Percentiles rank a stretch among this genome's conserved stretches.
phyloP scores from a whole-genome alignment of 495 filamentous ascomycete genomes.

The Aspergillus nidulans region DNA sequence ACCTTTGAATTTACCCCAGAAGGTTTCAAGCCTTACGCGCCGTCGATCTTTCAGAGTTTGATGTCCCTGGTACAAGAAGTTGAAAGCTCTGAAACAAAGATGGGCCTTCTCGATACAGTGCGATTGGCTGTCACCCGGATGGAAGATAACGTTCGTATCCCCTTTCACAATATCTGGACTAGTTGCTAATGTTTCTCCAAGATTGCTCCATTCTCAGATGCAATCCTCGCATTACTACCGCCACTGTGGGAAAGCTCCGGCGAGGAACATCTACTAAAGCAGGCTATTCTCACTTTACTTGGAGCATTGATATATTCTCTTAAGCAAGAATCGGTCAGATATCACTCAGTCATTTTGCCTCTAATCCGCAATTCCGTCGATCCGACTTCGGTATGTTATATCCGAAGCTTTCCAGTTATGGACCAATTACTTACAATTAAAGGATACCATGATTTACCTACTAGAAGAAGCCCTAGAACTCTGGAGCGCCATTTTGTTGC shows the following conservation, averaged over 20 bases:
- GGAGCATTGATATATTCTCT: slow-evolving; percentile 74
- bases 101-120: slow-evolving; percentile 80
- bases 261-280: slow-evolving; percentile 83
- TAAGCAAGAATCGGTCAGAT: slow-evolving; percentile 65
- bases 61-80: slow-evolving; percentile 75
- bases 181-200: slow-evolving; percentile 20
- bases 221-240: slow-evolving; percentile 75
- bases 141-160: slow-evolving; percentile 60
- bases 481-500: slow-evolving; percentile 70
- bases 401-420: neutral
- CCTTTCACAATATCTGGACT: neutral
- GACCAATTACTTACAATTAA: slow-evolving; percentile 8
- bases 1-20: slow-evolving; percentile 74
- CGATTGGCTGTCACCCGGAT: slow-evolving; percentile 73
- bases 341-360: slow-evolving; percentile 70
- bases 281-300: slow-evolving; percentile 80
- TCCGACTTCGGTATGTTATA: slow-evolving; percentile 59
- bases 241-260: slow-evolving; percentile 78
- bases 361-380: slow-evolving; percentile 74
- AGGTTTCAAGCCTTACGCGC: slow-evolving; percentile 68
- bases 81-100: slow-evolving; percentile 78
- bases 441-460: slow-evolving; percentile 75
- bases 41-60: slow-evolving; percentile 60
- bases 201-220: slow-evolving; percentile 69
- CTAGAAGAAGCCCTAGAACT: slow-evolving; percentile 89